phyloP scores from a whole-genome alignment of 495 filamentous ascomycete species.

The Aspergillus saccharolyticus region DNA sequence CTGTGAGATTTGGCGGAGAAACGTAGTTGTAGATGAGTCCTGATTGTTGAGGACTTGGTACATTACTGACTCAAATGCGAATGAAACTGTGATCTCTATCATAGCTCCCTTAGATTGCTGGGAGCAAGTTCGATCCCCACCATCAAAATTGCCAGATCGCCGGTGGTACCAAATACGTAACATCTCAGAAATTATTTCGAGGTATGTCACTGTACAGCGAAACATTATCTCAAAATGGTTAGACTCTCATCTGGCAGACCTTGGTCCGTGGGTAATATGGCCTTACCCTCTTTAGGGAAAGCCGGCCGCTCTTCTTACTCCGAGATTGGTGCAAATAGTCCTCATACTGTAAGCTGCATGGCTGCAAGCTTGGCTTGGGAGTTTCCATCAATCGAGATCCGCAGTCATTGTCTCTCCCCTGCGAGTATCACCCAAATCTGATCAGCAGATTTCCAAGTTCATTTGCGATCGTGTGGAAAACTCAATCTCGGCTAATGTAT shows the following conservation, averaged over 20 bases:
- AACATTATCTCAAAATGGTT: not conserved
- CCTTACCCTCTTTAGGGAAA: not conserved
- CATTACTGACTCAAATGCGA: not conserved
- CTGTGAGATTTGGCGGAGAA: not conserved
- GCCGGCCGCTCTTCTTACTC: not conserved
- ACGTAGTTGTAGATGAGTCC: not conserved
- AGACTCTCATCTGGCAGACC: not conserved
- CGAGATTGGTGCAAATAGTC: not conserved
- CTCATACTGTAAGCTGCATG: not conserved
- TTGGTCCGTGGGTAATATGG: not conserved
- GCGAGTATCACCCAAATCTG: not conserved
- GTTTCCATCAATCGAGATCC: not conserved
- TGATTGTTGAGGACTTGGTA: not conserved
- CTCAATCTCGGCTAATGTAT: not conserved
- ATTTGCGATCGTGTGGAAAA: not conserved
- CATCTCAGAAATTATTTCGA: not conserved
- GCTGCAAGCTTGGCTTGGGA: not conserved
- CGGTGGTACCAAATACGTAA: not conserved
- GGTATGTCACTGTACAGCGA: too few species aligned
- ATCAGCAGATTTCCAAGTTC: not conserved
- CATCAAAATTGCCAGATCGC: not conserved
- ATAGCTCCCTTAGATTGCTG: not conserved
- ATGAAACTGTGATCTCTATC: not conserved
- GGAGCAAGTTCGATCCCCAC: not conserved
- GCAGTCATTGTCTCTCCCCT: not conserved